phyloP scores from a whole-genome alignment of 2,329 filamentous ascomycete genomes.

The Penicillium sp. region DNA sequence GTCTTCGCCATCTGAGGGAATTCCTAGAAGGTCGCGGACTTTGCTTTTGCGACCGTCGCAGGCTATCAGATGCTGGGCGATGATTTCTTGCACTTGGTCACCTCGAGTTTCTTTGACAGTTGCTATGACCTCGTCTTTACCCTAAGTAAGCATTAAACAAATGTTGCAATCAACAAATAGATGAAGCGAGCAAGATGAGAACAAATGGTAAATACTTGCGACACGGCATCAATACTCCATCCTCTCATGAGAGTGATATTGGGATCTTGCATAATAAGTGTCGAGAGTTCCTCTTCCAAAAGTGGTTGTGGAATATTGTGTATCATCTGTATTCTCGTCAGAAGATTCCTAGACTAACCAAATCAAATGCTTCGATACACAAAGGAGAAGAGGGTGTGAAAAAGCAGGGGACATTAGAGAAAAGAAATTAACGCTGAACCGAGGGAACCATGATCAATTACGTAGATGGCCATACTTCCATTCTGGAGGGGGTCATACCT shows the following conservation, averaged over 20 bases:
- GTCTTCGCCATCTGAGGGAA: conserved; percentile 47
- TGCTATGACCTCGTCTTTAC: background rate
- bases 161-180: background rate
- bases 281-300: conserved; percentile 5
- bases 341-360: background rate
- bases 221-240: background rate
- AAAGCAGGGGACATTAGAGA: too few relatives aligned
- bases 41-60: conserved; percentile 27
- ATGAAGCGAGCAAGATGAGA: background rate
- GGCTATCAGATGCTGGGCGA: background rate
- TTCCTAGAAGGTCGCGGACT: conserved; percentile 35
- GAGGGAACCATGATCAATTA: too few relatives aligned
- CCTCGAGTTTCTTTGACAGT: background rate
- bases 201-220: background rate
- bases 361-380: too few relatives aligned
- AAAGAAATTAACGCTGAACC: too few relatives aligned
- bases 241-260: background rate
- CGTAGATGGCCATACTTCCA: too few relatives aligned
- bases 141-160: background rate
- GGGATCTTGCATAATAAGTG: background rate
- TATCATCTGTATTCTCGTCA: background rate
- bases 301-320: conserved; percentile 19
- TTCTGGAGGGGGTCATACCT: conserved; percentile 23
- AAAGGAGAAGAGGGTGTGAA: too few relatives aligned
- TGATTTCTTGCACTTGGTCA: background rate